Evolutionary conservation across 2,329 filamentous ascomycete species (phyloP).

Genomic region (Gaeumannomyces tritici): DNA sequence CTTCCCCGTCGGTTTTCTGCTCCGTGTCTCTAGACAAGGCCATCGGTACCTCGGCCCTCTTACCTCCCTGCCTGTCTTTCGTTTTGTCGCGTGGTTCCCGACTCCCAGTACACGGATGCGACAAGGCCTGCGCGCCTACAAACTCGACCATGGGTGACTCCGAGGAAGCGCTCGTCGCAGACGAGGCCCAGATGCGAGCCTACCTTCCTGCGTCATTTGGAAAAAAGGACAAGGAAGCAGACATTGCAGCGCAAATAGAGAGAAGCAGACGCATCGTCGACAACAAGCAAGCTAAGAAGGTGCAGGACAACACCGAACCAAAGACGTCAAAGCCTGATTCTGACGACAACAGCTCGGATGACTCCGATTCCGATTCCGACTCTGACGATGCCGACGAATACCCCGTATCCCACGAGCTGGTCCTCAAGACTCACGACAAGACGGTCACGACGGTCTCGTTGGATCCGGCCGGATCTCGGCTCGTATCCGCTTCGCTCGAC

Average conservation of each 20-base stretch:
- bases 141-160: conserved; percentile 46
- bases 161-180: conserved; percentile 47
- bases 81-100: too few species aligned
- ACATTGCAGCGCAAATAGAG: conserved; percentile 74
- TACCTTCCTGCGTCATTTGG: conserved; percentile 81
- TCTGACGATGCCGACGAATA: conserved; percentile 75
- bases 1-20: background rate
- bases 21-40: background rate
- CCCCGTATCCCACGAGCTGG: conserved; percentile 84
- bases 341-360: conserved; percentile 32
- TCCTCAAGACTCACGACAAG: conserved; percentile 85
- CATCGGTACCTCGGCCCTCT: background rate
- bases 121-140: background rate
- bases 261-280: conserved; percentile 56
- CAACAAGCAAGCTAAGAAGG: conserved; percentile 21
- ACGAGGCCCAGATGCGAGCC: conserved; percentile 61
- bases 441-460: conserved; percentile 76
- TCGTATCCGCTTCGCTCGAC: conserved; percentile 87
- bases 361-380: conserved; percentile 37
- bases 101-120: background rate
- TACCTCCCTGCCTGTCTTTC: background rate
- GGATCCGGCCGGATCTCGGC: conserved; percentile 73
- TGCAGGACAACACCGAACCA: conserved; percentile 15
- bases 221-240: conserved; percentile 63
- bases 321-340: conserved; percentile 21